A percentile compares a stretch with the other conserved stretches of the same genome.
These are phyloP conservation scores for Tuber borchii DNA, from an alignment of 495 filamentous ascomycete species.

Conservation along the genomic window DNA sequence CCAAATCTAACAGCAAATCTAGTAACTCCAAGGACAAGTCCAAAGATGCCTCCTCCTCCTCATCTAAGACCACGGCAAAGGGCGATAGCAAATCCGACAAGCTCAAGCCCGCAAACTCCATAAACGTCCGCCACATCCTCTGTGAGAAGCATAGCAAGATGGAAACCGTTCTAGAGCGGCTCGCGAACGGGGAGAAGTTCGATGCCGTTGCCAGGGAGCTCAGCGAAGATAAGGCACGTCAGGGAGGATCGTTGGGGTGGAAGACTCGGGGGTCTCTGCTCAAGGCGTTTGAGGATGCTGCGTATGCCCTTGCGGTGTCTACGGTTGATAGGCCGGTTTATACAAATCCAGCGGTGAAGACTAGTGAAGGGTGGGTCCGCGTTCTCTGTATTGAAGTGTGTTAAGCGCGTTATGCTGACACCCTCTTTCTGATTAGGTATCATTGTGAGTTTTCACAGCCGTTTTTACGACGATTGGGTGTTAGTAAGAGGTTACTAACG, in stretches of 20 bases:
- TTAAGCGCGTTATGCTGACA: neutral
- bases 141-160: conserved; percentile 41
- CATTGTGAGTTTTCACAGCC: conserved; percentile 26
- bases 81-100: conserved; percentile 25
- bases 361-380: conserved; percentile 28
- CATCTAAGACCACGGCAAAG: conserved; percentile 19
- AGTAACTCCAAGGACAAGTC: conserved; percentile 5
- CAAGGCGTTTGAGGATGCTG: conserved; percentile 20
- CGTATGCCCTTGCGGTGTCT: conserved; percentile 34
- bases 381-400: too few relatives aligned
- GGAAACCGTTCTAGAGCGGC: conserved; percentile 31
- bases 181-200: conserved; percentile 40
- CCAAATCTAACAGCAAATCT: conserved; percentile 19
- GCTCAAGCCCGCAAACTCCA: conserved; percentile 36
- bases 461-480: too few relatives aligned
- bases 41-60: conserved; percentile 11
- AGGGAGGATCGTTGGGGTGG: conserved; percentile 41
- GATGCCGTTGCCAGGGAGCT: conserved; percentile 39
- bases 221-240: conserved; percentile 38
- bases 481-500: neutral
- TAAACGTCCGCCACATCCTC: conserved; percentile 42
- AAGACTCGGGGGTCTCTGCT: conserved; percentile 37
- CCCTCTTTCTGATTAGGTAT: conserved; percentile 9
- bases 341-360: conserved; percentile 37
- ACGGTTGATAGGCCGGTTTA: conserved; percentile 40